Base-by-base conservation (phyloP, 805 yeast genomes). In the Candida germanica region DNA sequence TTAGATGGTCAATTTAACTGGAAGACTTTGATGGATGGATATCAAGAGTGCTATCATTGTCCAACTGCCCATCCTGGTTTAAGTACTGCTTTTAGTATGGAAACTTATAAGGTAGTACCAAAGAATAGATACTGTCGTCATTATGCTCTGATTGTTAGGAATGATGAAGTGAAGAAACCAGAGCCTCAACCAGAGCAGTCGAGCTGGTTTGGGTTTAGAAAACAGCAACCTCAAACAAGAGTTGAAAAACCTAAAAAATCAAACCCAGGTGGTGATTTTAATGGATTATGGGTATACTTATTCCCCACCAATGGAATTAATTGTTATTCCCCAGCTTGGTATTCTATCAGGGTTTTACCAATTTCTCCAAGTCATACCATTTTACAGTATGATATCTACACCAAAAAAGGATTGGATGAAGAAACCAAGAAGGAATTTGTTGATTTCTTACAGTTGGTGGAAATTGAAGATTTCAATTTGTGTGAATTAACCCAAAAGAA, bases 241-340 rank as follows among this genome's bases (percentile, higher is more conserved):
- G 24, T 35, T 3, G 35, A 43, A 11, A 38, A 34, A 12, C 29
- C 18, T 6, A 58, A 58, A 54, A 65, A 65, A 41, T 60, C 55
- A 39, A 77, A 77, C 59, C 74, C 73, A 17, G 83, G 83, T 39
- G 83, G 83, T 42, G 73, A 68, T 7, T 74, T 73, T 58, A 74
- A 77, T 51, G 83, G 82, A 9, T 61, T 77, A 51, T 77, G 83
- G 83, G 71, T 77, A 40, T 77, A 77, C 54, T 56, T 75, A 41
- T 77, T 65, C 64, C 83, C 83, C 38, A 73, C 69, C 31, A 75
- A 75, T 51, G 83, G 83, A 29, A 56, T 77, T 53, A 77, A 77
- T 57, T 77, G 83, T 49, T 77, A 77, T 50, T 76, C 82, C 0
- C 82, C 83, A 47, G 82, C 82, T 7, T 77, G 80, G 79, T 77